Percentiles rank a stretch among this genome's conserved stretches.
phyloP scores from a whole-genome alignment of 805 yeast genomes.

The Sugiyamaella smithiae region DNA sequence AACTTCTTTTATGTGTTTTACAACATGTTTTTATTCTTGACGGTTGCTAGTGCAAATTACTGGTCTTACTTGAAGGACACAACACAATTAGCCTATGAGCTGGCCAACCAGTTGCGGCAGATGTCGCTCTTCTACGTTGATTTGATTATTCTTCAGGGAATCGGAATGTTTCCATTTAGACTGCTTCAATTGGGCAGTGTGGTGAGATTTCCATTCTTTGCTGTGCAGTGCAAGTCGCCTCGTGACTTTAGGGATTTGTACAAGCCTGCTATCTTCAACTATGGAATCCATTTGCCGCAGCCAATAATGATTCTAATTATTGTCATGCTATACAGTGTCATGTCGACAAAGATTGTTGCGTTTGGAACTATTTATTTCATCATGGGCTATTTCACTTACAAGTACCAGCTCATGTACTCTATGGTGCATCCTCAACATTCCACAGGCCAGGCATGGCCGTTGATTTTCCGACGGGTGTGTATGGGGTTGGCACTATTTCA shows the following conservation, averaged over 20 bases:
- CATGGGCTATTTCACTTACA: conserved; percentile 83
- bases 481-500: conserved; percentile 82
- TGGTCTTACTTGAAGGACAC: conserved; percentile 86
- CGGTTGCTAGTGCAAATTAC: conserved; percentile 79
- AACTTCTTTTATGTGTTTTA: conserved; percentile 94
- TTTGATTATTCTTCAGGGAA: conserved; percentile 70
- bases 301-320: conserved; percentile 84
- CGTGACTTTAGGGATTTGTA: conserved; percentile 72
- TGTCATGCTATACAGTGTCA: conserved; percentile 80
- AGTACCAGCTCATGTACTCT: conserved; percentile 84
- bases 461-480: conserved; percentile 76
- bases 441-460: conserved; percentile 95
- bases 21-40: conserved; percentile 88
- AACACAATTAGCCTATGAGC: conserved; percentile 78
- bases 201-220: conserved; percentile 67
- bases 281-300: conserved; percentile 88
- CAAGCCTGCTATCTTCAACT: conserved; percentile 88
- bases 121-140: conserved; percentile 88
- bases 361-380: conserved; percentile 83
- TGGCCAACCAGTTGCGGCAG: conserved; percentile 77
- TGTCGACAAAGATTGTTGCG: conserved; percentile 81
- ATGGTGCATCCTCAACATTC: conserved; percentile 96
- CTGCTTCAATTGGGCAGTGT: conserved; percentile 77
- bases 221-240: conserved; percentile 69
- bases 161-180: conserved; percentile 89